phyloP scores from a whole-genome alignment of 2,329 filamentous ascomycete genomes.

The Ceratocystis eucalypticola region DNA sequence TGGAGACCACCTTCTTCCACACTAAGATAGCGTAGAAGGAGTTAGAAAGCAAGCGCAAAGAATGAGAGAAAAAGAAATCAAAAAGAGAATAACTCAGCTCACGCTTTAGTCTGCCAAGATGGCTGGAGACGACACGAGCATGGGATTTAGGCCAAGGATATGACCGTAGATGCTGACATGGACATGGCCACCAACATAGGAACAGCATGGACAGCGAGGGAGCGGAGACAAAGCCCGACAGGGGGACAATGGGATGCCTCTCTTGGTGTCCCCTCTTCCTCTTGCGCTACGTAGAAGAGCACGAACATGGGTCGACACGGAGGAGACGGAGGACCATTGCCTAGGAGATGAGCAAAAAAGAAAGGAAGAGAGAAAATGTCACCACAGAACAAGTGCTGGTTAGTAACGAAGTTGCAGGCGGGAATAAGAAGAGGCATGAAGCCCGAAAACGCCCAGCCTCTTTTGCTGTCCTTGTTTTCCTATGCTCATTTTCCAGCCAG shows the following conservation, averaged over 20 bases:
- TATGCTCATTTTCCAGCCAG: too few relatives aligned
- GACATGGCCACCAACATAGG: neutral
- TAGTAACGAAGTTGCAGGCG: too few relatives aligned
- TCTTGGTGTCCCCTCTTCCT: neutral
- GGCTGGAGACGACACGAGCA: neutral
- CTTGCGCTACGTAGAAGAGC: neutral
- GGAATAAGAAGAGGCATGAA: too few relatives aligned
- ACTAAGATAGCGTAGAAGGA: conserved; percentile 1
- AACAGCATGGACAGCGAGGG: neutral
- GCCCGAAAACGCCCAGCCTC: too few relatives aligned
- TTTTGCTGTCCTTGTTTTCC: too few relatives aligned
- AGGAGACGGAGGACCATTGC: neutral
- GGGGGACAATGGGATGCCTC: conserved; percentile 6
- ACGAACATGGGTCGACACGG: neutral
- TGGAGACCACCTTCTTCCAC: neutral
- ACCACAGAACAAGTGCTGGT: neutral
- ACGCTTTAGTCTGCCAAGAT: neutral
- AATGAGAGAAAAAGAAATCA: neutral
- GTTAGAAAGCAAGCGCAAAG: neutral
- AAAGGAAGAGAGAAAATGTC: neutral
- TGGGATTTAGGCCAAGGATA: neutral
- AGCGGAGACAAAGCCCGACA: neutral
- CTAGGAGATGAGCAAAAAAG: neutral
- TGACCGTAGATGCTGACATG: neutral
- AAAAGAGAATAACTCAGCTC: neutral